Percentiles rank a stretch among this genome's conserved stretches.
phyloP scores from a whole-genome alignment of 495 filamentous ascomycete genomes.

The Lophiostoma macrostomum region DNA sequence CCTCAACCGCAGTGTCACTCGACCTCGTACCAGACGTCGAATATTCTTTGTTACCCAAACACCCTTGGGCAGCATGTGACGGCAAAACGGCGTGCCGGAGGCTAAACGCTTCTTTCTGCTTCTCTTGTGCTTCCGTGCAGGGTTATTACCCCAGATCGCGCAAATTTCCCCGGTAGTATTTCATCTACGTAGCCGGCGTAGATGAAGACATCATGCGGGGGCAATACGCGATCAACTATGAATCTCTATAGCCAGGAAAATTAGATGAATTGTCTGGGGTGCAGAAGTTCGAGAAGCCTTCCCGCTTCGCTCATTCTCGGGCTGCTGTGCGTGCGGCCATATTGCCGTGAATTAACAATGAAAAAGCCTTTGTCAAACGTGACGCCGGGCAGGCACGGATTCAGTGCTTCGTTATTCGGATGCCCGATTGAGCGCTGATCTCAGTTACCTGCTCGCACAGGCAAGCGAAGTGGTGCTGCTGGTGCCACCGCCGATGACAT shows the following conservation, averaged over 20 bases:
- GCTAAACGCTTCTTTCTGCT: constrained; percentile 7
- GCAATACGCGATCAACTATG: not conserved
- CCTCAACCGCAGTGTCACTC: not conserved
- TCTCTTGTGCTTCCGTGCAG: constrained; percentile 22
- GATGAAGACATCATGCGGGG: constrained; percentile 22
- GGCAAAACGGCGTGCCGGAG: constrained; percentile 5
- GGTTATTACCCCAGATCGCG: constrained; percentile 26
- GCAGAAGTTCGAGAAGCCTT: constrained; percentile 27
- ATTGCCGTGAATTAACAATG: not conserved
- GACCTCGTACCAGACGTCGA: not conserved
- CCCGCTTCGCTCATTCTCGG: constrained; percentile 2
- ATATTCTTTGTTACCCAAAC: constrained; percentile 9
- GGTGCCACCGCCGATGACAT: not conserved
- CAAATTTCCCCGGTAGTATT: constrained; percentile 30
- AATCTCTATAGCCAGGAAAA: constrained; percentile 13
- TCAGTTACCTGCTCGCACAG: not conserved
- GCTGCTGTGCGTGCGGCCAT: not conserved
- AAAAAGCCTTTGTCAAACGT: not conserved
- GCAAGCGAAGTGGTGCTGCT: not conserved
- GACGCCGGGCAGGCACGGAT: not conserved
- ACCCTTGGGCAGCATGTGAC: constrained; percentile 22
- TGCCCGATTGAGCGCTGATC: constrained; percentile 13
- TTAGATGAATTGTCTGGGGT: constrained; percentile 30
- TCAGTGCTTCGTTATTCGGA: not conserved
- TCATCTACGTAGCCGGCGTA: constrained; percentile 16